Base-by-base conservation (phyloP, 352 stramenopile genomes). In the Phytophthora palmivora region DNA sequence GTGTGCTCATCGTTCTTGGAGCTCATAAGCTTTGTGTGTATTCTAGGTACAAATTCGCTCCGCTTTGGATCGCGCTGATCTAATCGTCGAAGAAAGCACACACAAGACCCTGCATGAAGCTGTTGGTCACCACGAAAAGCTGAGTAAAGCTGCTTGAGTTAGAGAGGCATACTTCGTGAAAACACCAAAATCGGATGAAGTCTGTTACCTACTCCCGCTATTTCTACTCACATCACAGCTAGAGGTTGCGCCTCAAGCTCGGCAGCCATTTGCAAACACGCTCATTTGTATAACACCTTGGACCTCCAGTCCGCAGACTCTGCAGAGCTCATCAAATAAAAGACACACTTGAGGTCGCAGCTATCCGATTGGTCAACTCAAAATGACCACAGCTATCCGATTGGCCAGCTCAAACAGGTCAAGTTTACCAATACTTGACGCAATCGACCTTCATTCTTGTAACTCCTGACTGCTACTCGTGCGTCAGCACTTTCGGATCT, bases 21-120 rank as follows among this genome's bases (percentile, higher is more conserved):
- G 22, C 22, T 56, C 12, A 39, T 11, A 19, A 21, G 2, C 21
- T 33, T 49, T 47, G 6, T 16, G 0, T 26, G 16, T 4, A 15
- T 39, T 36, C 3, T 33, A 59, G 34, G 16, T 19, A 66, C 49
- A 69, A 42, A 78, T 87, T 19, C 72, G 70, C 26, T 52, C 49
- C 16, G 74, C 74, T 6, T n/a, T 88, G 7, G 21, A 53, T 6
- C 55, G 69, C 7, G 69, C 84, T n/a, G 67, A 76, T 18, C 49
- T 67, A 1, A 38, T 50, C 52, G n/a, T n/a, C 19, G 14, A 37
- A n/a, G 26, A 58, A 6, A 51, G 50, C 30, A 18, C 18, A 15
- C 1, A 16, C 6, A 60, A 47, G 21, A 15, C 24, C 16, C 16
- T 43, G 33, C 19, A 9, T 48, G 53, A 43, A 30, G 48, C 15